Evolutionary conservation across 108 stramenopile species (phyloP), one percentile per base, ranked within the genome.

Genomic region (Cyclotella kingstonii): DNA sequence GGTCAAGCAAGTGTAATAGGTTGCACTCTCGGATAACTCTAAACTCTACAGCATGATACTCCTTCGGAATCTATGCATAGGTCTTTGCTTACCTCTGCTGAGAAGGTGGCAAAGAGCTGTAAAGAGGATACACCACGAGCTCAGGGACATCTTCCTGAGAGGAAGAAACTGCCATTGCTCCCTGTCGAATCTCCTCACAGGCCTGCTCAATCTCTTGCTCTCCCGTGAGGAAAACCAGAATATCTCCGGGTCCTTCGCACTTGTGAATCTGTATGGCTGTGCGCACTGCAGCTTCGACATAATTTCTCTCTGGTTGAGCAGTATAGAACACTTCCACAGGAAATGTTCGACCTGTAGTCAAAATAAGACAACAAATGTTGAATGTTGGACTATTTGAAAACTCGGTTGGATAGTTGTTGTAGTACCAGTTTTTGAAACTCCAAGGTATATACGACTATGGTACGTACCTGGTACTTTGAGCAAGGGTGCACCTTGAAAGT

Each of bases 131-230:
- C 0, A 96, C 96, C 5, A 91, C 93, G 29, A 98, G 66, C 60
- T 94, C 91, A 5, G 84, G 78, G 4, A 79, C 70, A 34, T 95
- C 88, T 26, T 78, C 63, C 0, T 78, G n/a, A n/a, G n/a, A n/a
- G n/a, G n/a, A n/a, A n/a, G n/a, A 79, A 73, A 85, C 59, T 11
- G 79, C 66, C 54, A 66, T 42, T 5, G 86, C 82, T 31, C 90
- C 91, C 21, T 79, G 74, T 35, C 95, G 77, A 42, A 99, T 88
- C 61, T 94, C 81, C 54, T 85, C 85, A 76, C 99, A 99, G 22
- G 93, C 95, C 57, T 96, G 94, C 59, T 99, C 99, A 62, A 99
- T 99, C 69, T 99, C 99, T 60, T 82, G 82, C 67, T 99, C 98
- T 54, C 99, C 99, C 11, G 99, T 99, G 21, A 99, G 68, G 70